Evolutionary conservation across 163 green algal genomes (phyloP).

Genomic region (Scenedesmus sp.): DNA sequence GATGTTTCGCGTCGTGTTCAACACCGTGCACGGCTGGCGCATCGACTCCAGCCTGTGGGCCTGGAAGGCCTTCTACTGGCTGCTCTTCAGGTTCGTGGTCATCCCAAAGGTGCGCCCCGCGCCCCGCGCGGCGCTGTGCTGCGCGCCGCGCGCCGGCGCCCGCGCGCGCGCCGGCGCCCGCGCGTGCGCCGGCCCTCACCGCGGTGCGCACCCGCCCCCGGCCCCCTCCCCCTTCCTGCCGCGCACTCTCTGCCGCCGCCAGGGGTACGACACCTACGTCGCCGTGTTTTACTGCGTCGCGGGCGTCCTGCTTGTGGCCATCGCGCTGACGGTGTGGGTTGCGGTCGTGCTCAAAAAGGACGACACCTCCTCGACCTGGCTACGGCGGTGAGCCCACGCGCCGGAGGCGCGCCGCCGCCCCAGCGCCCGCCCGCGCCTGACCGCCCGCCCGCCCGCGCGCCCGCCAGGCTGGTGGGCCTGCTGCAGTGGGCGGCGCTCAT

Average conservation of each 20-base stretch:
- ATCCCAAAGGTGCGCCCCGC: neutral
- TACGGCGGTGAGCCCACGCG: slow-evolving; percentile 11
- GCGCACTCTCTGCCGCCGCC: neutral
- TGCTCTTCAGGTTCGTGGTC: slow-evolving; percentile 25
- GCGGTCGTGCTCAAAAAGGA: slow-evolving; percentile 35
- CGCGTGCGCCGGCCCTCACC: too few relatives aligned
- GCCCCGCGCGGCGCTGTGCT: too few relatives aligned
- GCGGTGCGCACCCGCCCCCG: neutral
- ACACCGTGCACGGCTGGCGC: slow-evolving; percentile 27
- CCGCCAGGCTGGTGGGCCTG: slow-evolving; percentile 14
- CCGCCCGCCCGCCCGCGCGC: neutral
- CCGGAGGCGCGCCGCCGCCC: too few relatives aligned
- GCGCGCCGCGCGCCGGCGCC: too few relatives aligned
- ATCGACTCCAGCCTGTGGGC: slow-evolving; percentile 23
- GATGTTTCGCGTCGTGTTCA: slow-evolving; percentile 44
- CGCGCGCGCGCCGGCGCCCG: too few relatives aligned
- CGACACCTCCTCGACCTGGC: slow-evolving; percentile 6
- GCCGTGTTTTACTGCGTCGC: slow-evolving; percentile 26
- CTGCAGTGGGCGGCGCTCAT: slow-evolving; percentile 20
- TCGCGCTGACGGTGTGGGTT: slow-evolving; percentile 21
- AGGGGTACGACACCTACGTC: slow-evolving; percentile 43
- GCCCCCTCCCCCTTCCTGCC: neutral
- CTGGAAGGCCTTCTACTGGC: slow-evolving; percentile 24
- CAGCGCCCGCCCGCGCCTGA: neutral
- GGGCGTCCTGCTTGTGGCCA: slow-evolving; percentile 2